Base-by-base conservation (phyloP, 1,284 basidiomycete genomes). In the Bondarzewia mesenterica region DNA sequence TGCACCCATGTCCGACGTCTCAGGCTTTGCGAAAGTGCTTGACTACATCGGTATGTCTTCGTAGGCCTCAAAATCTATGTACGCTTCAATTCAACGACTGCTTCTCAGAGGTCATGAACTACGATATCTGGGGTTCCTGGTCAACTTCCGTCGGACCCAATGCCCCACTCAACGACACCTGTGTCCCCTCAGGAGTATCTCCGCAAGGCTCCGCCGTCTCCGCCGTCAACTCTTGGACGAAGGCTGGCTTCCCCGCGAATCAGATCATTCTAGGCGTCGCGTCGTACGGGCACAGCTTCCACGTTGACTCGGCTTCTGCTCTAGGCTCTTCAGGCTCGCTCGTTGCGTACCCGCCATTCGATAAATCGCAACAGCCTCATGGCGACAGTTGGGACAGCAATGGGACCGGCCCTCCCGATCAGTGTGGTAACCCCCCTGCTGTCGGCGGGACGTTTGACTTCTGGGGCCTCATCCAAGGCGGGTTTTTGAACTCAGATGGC, bases 261-360 rank as follows among this genome's bases (percentile, higher is more conserved):
- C 66, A 87, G 66, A 77, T 88, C 58, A 70, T 84, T 15, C 75
- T 89, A 42, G 84, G 80, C 46, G 72, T 86, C 8, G 71, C 83
- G 3, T 63, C 74, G 10, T 84, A 80, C 57, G 80, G 73, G 1
- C 71, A 77, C 54, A 64, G 65, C 39, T 75, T 62, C 61, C 58
- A 53, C 25, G 73, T 75, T 47, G 23, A 59, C 8, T 54, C 61
- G 20, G 51, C 44, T n/a, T 50, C 58, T 44, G 72, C 71, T 2
- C 55, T 66, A 47, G 47, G 44, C 7, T 12, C 48, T 0, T 50
- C 58, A 6, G 27, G 54, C 20, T 25, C 55, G 2, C 58, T 76
- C 22, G 57, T 48, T 8, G 27, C 60, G n/a, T 70, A 70, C 53
- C 67, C 70, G 2, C 29, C 61, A 16, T 75, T 77, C 58, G 57